Evolutionary conservation across 2,329 filamentous ascomycete species (phyloP), one percentile per base, ranked within the genome.

Genomic region (Calonectria hawksworthii): DNA sequence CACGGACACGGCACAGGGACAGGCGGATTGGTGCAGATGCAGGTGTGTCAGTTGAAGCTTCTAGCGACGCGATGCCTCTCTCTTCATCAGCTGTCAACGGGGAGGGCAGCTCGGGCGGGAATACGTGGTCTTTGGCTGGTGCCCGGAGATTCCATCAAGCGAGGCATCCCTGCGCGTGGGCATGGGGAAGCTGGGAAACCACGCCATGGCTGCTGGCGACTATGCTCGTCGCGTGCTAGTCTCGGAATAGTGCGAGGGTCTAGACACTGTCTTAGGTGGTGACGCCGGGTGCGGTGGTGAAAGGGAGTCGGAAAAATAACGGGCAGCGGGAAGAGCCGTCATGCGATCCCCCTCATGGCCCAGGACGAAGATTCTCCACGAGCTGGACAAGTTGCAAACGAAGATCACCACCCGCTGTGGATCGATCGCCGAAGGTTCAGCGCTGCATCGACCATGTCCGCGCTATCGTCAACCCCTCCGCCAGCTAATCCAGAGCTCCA

Each of bases 181-280:
- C 56, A 8, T 50, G 30, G 72, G 32, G n/a, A 68, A 59, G 64
- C 16, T 18, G 26, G 30, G n/a, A 28, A 67, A 68, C 65, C 65
- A 70, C 63, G 73, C 73, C 73, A 74, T 61, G 32, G n/a, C 47
- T 21, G 56, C 50, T 63, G 47, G 10, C 18, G 14, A 34, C 68
- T 59, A 70, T 64, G 26, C 68, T 59, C 30, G 54, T 51, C 50
- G 28, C 23, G 71, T 71, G 41, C 63, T 76, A 71, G 70, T 50
- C 34, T 34, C 18, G 6, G 38, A 30, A 64, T 59, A 28, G 52
- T 52, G 59, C 38, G 28, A 68, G 67, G 64, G 70, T 18, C 32
- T 32, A 32, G 18, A 10, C 26, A 44, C 54, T 71, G 21, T 50
- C 59, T 59, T 65, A n/a, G 36, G 50, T 44, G 23, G 36, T 47